phyloP scores from a whole-genome alignment of 495 filamentous ascomycete genomes.

The Glonium stellatum region DNA sequence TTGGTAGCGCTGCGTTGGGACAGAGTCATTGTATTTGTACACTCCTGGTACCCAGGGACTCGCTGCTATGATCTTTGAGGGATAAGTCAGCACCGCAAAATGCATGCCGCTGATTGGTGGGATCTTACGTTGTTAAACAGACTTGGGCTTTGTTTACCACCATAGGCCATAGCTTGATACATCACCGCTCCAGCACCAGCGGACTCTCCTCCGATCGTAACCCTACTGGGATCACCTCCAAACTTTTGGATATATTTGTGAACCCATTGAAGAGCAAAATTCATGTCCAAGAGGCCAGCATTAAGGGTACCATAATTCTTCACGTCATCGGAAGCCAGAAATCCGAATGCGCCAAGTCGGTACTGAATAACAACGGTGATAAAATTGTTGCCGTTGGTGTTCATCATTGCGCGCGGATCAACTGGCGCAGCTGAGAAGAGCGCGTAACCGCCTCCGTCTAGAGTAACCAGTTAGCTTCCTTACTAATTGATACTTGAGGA shows the following conservation, averaged over 20 bases:
- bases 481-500: not conserved
- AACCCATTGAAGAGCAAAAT: slow-evolving; percentile 39
- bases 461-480: not conserved
- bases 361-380: slow-evolving; percentile 36
- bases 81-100: not conserved
- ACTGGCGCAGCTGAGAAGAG: slow-evolving; percentile 21
- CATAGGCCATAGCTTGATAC: slow-evolving; percentile 48
- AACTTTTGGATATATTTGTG: slow-evolving; percentile 34
- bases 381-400: slow-evolving; percentile 41
- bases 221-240: slow-evolving; percentile 40
- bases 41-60: not conserved
- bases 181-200: slow-evolving; percentile 45
- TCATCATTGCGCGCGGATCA: slow-evolving; percentile 37
- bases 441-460: slow-evolving; percentile 36
- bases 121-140: slow-evolving; percentile 37
- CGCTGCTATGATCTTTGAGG: slow-evolving; percentile 5
- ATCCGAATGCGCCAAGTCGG: slow-evolving; percentile 35
- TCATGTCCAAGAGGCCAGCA: slow-evolving; percentile 36
- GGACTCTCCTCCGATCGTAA: slow-evolving; percentile 33
- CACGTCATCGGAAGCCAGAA: slow-evolving; percentile 30
- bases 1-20: not conserved
- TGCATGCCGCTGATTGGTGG: not conserved
- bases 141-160: slow-evolving; percentile 37
- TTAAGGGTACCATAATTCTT: slow-evolving; percentile 33
- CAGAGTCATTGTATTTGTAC: not conserved